Evolutionary conservation across 179 eudicot genomes (phyloP).

Genomic region (Dionaea muscipula): DNA sequence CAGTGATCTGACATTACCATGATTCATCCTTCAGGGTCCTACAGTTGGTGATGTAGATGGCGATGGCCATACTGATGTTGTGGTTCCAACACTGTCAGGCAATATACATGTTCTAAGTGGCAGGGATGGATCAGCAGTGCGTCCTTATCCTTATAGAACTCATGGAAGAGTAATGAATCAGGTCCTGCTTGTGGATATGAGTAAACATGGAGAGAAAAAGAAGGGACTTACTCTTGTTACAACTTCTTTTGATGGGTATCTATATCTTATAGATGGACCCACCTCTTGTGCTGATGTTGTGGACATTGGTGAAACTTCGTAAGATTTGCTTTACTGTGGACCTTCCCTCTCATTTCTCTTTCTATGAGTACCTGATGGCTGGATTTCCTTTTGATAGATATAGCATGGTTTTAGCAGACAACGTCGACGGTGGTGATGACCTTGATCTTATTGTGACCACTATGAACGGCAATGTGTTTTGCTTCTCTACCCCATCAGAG

Average conservation of each 20-base stretch:
- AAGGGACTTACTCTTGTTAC: constrained; percentile 84
- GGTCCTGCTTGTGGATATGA: constrained; percentile 84
- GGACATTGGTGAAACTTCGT: constrained; percentile 98
- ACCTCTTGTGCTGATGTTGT: constrained; percentile 97
- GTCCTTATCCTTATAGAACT: constrained; percentile 89
- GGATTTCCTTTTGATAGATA: constrained; percentile 41
- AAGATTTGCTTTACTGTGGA: constrained; percentile 24
- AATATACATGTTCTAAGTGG: constrained; percentile 88
- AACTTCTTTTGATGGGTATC: constrained; percentile 92
- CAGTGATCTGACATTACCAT: constrained; percentile 6
- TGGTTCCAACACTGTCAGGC: constrained; percentile 84
- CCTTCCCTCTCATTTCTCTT: neutral
- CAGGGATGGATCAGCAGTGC: constrained; percentile 65
- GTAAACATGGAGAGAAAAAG: constrained; percentile 67
- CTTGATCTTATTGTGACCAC: constrained; percentile 93
- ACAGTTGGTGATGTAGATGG: constrained; percentile 93
- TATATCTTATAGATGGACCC: constrained; percentile 91
- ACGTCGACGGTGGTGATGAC: constrained; percentile 97
- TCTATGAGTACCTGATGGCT: constrained; percentile 10
- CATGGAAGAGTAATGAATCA: constrained; percentile 97
- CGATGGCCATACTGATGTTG: constrained; percentile 90
- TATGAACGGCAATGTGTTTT: constrained; percentile 96
- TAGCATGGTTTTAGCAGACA: constrained; percentile 98
- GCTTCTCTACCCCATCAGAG: constrained; percentile 87
- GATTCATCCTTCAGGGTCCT: constrained; percentile 43